Evolutionary conservation across 2,329 filamentous ascomycete genomes (phyloP), one percentile per base, ranked within the genome.

Genomic region (Clarireedia monteithiana): DNA sequence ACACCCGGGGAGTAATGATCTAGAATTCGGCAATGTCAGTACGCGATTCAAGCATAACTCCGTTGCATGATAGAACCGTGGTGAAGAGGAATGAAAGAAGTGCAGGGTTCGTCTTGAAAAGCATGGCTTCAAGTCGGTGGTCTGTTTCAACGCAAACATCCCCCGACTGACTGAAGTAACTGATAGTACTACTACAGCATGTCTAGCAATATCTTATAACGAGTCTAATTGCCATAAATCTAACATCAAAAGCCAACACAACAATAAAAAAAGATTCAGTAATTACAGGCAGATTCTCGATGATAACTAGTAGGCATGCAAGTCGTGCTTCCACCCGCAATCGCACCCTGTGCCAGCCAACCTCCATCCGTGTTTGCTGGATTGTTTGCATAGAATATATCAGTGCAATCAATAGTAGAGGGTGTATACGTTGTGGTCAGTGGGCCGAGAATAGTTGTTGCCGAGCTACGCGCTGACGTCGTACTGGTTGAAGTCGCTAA

Each of bases 1-100:
- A 54, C 20, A 10, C 34, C 51, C 0, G 51, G 51, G 6, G 51
- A 54, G 38, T 54, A 54, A 39, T 54, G 48, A 34, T 48, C 51
- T 54, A 10, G 14, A 34, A 4, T 14, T 52, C 26, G 36, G n/a
- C 20, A 6, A 4, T n/a, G n/a, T 3, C 4, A 2, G 9, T 36
- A 24, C 9, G 2, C 6, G 5, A 14, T 14, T 6, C 23, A 4
- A 24, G 24, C 17, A 2, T 47, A 9, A 1, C 14, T 6, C 10
- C 2, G 9, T 10, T 6, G 10, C n/a, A 15, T 6, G 6, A 14
- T 20, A 15, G 9, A 24, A 20, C 10, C 4, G 10, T 5, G 2
- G 26, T 14, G 14, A 14, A 24, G 4, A 15, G 7, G 6, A 9
- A 47, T 27, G 14, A 5, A n/a, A 14, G 10, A 3, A 10, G 30